phyloP scores from a whole-genome alignment of 305 asterid species.

The Coffea humblotiana region DNA sequence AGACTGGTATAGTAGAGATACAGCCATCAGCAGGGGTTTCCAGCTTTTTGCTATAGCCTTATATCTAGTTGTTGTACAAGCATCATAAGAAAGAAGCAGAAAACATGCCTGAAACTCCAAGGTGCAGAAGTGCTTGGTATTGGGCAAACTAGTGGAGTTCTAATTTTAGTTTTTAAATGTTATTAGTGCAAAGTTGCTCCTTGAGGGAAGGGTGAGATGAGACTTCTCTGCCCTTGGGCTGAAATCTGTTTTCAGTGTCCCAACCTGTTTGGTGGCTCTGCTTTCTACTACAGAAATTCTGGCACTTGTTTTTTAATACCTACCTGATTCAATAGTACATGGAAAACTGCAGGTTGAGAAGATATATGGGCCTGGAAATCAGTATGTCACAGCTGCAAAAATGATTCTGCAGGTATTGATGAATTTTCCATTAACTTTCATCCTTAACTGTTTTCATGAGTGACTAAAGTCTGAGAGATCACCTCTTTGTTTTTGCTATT shows the following conservation, averaged over 20 bases:
- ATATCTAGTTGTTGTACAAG: too few species aligned
- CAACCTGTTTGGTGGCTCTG: neutral
- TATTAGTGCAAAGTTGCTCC: too few species aligned
- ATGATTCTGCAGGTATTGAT: slow-evolving; percentile 86
- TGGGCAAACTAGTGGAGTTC: neutral
- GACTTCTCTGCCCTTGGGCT: neutral
- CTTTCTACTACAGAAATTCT: slow-evolving; percentile 2
- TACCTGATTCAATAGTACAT: neutral
- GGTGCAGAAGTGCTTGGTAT: neutral
- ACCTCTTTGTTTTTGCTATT: neutral
- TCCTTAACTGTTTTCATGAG: neutral
- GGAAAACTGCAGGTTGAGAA: slow-evolving; percentile 70
- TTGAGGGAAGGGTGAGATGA: neutral
- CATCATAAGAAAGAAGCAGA: neutral
- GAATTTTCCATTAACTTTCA: slow-evolving; percentile 3
- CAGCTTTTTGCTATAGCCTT: neutral
- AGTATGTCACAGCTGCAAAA: slow-evolving; percentile 97
- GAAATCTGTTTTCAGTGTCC: neutral
- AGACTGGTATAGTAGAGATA: neutral
- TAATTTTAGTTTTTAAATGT: neutral
- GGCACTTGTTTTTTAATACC: neutral
- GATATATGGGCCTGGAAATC: slow-evolving; percentile 98
- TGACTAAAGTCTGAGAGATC: neutral
- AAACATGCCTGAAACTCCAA: neutral
- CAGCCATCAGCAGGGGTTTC: neutral